Evolutionary conservation across 1,139 yeast species (phyloP).

Genomic region (Yamadazyma sp.): DNA sequence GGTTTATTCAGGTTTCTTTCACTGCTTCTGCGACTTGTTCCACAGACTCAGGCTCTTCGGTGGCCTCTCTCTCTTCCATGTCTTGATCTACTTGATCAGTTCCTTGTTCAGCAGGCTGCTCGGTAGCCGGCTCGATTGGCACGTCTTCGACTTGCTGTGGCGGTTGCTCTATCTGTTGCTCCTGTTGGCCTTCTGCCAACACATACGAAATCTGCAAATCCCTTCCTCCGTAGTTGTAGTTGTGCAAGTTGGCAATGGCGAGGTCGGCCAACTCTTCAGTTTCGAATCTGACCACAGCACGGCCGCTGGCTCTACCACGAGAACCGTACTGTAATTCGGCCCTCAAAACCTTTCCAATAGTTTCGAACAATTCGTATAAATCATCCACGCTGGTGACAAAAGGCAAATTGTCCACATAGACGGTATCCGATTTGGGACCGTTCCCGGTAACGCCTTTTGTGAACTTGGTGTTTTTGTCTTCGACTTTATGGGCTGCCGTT

Average conservation of each 20-base stretch:
- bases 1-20: no score
- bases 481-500: conserved; percentile 4
- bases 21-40: conserved; percentile 9
- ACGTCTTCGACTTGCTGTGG: no score
- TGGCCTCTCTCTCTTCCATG: conserved; percentile 2
- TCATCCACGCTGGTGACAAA: conserved; percentile 86
- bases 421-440: conserved; percentile 65
- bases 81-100: not conserved
- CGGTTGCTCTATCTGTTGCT: no score
- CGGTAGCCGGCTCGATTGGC: conserved; percentile 4
- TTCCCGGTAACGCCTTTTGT: conserved; percentile 62
- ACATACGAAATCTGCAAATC: conserved; percentile 68
- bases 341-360: conserved; percentile 71
- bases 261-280: conserved; percentile 66
- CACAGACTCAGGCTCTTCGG: conserved; percentile 1
- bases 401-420: conserved; percentile 80
- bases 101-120: not conserved
- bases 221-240: conserved; percentile 84
- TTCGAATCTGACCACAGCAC: conserved; percentile 81
- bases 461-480: conserved; percentile 49
- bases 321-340: conserved; percentile 74
- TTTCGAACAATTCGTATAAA: conserved; percentile 80
- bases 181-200: conserved; percentile 8
- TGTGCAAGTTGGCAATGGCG: conserved; percentile 73
- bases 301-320: conserved; percentile 74